Base-by-base conservation (phyloP, 2,329 filamentous ascomycete species). In the Aspergillus thermomutatus region DNA sequence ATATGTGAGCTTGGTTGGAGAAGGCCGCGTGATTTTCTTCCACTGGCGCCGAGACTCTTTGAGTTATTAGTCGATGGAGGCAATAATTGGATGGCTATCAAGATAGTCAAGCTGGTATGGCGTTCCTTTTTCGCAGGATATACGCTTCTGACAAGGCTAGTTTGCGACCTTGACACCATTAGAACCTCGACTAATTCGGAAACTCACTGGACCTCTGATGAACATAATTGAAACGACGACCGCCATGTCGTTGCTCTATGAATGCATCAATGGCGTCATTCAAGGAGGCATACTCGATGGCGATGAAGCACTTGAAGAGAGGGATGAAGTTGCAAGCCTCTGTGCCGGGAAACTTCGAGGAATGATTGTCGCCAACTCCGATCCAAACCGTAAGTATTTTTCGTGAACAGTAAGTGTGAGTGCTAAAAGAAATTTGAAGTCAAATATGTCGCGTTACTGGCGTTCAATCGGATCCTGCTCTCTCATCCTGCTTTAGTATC, bases 41-140 rank as follows among this genome's bases (percentile, higher is more conserved):
- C 94, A 14, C 80, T 99, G 28, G 94, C 94, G 0, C 94, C 94
- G 8, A 83, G 94, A 57, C 77, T 99, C 26, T 99, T 97, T 67
- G 92, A 97, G 70, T 82, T 99, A 19, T 79, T 99, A 26, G 92
- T 97, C 11, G 89, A 95, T 59, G 88, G 92, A 55, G 89, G 89
- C 40, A 97, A 99, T 75, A 99, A 99, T 75, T 99, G 94, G 94
- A 97, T 99, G 93, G 92, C 92, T 57, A 99, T 99, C 72, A 99
- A 99, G 73, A 85, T 99, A 60, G 97, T 99, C 73, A 99, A 99
- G 77, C 83, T 99, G 61, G 91, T 93, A 73, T 64, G 84, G 77
- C 40, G 28, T 23, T 9, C 34, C 40, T 27, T 17, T 8, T 41
- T 21, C 37, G 8, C 17, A 14, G 27, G 10, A 19, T 11, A 19